Percentiles rank a stretch among this genome's conserved stretches.
These are phyloP conservation scores for Paraphaeosphaeria minitans DNA, from an alignment of 2,329 filamentous ascomycete genomes.

Conservation along the genomic window DNA sequence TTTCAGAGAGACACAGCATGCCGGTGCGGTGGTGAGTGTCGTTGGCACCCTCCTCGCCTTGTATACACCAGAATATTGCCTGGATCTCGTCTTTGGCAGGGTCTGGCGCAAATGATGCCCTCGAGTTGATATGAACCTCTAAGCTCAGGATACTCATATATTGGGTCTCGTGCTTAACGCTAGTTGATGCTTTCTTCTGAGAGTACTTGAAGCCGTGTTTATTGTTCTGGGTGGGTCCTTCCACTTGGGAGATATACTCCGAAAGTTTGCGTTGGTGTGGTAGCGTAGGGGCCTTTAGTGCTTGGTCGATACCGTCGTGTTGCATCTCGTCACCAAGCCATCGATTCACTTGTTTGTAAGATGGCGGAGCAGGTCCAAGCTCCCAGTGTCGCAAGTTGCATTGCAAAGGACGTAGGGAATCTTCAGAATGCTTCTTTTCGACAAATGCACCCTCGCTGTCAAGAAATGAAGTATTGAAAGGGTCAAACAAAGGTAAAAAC, in stretches of 20 bases:
- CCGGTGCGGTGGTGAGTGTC: conserved; percentile 66
- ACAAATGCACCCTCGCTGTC: conserved; percentile 60
- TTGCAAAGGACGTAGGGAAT: conserved; percentile 58
- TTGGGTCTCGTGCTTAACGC: conserved; percentile 80
- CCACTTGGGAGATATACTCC: conserved; percentile 76
- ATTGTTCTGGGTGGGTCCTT: conserved; percentile 82
- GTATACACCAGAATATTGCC: conserved; percentile 88
- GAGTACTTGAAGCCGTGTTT: conserved; percentile 85
- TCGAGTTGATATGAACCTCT: conserved; percentile 88
- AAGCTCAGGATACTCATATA: conserved; percentile 98
- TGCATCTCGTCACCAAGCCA: conserved; percentile 63
- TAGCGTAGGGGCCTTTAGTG: conserved; percentile 11
- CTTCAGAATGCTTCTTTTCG: conserved; percentile 58
- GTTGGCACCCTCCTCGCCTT: conserved; percentile 71
- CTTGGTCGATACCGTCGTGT: conserved; percentile 17
- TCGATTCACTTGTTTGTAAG: conserved; percentile 66
- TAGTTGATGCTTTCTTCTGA: conserved; percentile 74
- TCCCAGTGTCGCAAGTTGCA: conserved; percentile 78
- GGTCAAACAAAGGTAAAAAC: conserved; percentile 79
- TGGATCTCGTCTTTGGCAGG: conserved; percentile 88
- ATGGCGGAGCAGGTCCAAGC: conserved; percentile 72
- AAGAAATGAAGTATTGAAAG: conserved; percentile 61
- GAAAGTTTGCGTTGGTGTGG: conserved; percentile 24
- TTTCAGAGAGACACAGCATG: conserved; percentile 72
- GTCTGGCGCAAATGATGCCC: conserved; percentile 80